Evolutionary conservation across 2,329 filamentous ascomycete species (phyloP), one percentile per base, ranked within the genome.

Genomic region (Pseudogymnoascus sp.): DNA sequence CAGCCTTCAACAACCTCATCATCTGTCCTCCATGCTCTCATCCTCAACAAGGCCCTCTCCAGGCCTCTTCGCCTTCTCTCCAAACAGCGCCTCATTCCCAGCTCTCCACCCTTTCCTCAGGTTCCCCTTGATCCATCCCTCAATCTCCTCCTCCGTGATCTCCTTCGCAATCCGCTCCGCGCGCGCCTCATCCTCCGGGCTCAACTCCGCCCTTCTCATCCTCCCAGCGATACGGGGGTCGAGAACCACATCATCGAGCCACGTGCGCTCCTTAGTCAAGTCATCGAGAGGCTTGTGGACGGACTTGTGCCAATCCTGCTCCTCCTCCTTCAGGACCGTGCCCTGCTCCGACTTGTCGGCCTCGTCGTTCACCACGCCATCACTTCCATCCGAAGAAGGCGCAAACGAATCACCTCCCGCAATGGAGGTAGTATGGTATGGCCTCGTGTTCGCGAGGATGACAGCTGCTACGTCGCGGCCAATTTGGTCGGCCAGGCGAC

Each of bases 401-500:
- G 64, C n/a, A 21, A 59, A 38, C 16, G 62, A 31, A 37, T 79
- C 85, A 65, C 82, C 80, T 60, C 83, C 79, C 60, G 80, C 75
- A 5, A 79, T 76, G 63, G 80, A 59, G 7, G 68, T 65, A 8
- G 75, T 69, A 12, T 74, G 67, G 67, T 77, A 84, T 2, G 81
- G 78, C 62, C 80, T 74, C 67, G 80, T 78, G 11, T 74, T 76
- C 11, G 78, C 85, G 38, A 97, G 84, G 64, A 96, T 93, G 37
- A 89, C 87, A 37, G 91, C 89, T 0, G 93, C 93, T 16, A 96
- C 91, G 67, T 97, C 87, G 43, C 90, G 88, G 61, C 95, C 95
- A 65, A 97, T 87, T 53, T 88, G 82, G 72, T 99, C 93, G 66
- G 93, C 93, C n/a, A 96, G 82, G 66, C 84, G 78, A 62, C 95